Conservation (phyloP, 129 eudicot species). For the Lactuca saligna region DNA sequence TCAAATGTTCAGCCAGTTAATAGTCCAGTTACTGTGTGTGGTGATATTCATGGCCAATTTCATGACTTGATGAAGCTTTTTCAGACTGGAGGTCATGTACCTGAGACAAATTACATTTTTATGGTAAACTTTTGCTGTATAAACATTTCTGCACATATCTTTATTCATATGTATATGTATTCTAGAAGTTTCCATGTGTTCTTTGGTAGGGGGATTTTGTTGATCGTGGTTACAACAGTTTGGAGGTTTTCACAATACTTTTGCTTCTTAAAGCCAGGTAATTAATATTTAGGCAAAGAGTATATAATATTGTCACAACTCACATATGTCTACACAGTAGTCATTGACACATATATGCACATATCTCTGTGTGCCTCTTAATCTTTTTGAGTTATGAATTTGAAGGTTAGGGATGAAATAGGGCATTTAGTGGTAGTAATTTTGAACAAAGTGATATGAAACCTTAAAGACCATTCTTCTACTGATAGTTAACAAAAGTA, state of each 20-base stretch:
- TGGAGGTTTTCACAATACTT: constrained; percentile 94
- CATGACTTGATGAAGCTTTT: constrained; percentile 97
- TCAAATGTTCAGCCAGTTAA: constrained; percentile 99
- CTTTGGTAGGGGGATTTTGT: constrained; percentile 90
- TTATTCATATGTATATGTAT: background rate
- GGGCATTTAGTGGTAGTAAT: background rate
- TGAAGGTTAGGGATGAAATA: constrained; percentile 7
- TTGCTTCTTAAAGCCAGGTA: constrained; percentile 99
- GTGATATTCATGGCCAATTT: constrained; percentile 98
- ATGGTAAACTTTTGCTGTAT: constrained; percentile 49
- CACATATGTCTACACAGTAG: background rate
- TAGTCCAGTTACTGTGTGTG: constrained; percentile 98
- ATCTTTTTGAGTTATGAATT: constrained; percentile 4
- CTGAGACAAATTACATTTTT: constrained; percentile 91
- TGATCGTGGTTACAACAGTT: constrained; percentile 99
- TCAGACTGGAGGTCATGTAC: constrained; percentile 99
- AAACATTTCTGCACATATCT: background rate
- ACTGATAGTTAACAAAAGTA: background rate
- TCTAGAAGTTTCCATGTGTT: constrained; percentile 20
- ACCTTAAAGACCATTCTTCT: background rate
- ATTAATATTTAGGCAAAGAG: background rate
- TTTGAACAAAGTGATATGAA: background rate
- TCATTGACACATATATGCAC: background rate
- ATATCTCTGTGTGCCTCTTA: background rate
- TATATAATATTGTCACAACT: background rate